Evolutionary conservation across 306 rosid species (phyloP).

Genomic region (Senna tora): DNA sequence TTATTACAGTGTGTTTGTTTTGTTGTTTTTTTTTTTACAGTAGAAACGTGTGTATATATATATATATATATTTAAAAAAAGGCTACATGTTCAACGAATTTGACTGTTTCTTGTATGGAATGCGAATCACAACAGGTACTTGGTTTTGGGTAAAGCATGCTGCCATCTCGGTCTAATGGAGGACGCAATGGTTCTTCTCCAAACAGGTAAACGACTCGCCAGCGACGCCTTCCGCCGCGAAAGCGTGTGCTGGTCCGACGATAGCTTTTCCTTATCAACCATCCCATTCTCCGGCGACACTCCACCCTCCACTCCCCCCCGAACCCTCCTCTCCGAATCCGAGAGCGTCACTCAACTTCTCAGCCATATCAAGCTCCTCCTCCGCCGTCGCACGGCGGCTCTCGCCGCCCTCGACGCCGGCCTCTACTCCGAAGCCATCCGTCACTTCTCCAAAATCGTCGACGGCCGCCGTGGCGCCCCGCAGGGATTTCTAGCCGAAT

Average conservation of each 20-base stretch:
- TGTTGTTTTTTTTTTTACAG: not conserved
- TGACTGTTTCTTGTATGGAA: not conserved
- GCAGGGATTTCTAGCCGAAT: slow-evolving; percentile 86
- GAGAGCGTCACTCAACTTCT: slow-evolving; percentile 71
- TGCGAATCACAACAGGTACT: slow-evolving; percentile 61
- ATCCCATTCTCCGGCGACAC: slow-evolving; percentile 44
- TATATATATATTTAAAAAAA: no score
- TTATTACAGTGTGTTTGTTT: not conserved
- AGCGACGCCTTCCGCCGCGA: slow-evolving; percentile 89
- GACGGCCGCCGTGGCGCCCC: slow-evolving; percentile 97
- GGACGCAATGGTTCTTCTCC: slow-evolving; percentile 96
- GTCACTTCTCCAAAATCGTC: slow-evolving; percentile 83
- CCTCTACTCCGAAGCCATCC: slow-evolving; percentile 83
- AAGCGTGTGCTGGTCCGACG: slow-evolving; percentile 86
- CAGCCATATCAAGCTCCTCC: slow-evolving; percentile 78
- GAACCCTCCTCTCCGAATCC: slow-evolving; percentile 46
- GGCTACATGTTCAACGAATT: not conserved
- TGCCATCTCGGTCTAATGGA: slow-evolving; percentile 93
- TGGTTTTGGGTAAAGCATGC: slow-evolving; percentile 91
- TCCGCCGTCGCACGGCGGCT: slow-evolving; percentile 84
- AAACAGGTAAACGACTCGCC: slow-evolving; percentile 91
- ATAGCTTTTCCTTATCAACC: slow-evolving; percentile 65
- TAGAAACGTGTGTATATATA: not conserved
- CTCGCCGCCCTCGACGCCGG: slow-evolving; percentile 89
- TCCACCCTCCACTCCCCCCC: slow-evolving; percentile 57